phyloP scores from a whole-genome alignment of 495 filamentous ascomycete species.

The Cenococcum geophilum region DNA sequence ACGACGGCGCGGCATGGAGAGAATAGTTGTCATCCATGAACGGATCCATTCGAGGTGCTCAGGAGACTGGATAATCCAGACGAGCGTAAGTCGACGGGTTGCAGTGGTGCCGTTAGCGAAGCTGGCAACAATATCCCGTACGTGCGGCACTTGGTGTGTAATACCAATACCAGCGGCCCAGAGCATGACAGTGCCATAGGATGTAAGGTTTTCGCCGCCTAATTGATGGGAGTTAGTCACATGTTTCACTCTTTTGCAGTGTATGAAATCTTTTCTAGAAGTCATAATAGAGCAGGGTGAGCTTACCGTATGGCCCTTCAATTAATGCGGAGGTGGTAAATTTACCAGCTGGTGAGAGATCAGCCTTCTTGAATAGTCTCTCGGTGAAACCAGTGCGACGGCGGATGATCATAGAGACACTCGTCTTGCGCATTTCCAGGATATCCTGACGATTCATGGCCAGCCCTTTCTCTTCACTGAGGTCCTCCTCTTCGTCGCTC shows the following conservation, averaged over 20 bases:
- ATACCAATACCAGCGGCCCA: constrained; percentile 92
- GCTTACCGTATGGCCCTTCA: constrained; percentile 76
- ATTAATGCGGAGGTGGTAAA: constrained; percentile 56
- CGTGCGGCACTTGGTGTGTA: constrained; percentile 86
- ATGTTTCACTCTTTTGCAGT: constrained; percentile 1
- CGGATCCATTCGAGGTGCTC: constrained; percentile 89
- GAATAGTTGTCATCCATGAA: constrained; percentile 84
- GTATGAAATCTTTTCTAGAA: no score
- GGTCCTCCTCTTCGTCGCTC: constrained; percentile 48
- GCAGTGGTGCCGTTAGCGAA: constrained; percentile 69
- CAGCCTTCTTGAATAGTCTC: constrained; percentile 62
- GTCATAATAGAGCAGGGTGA: constrained; percentile 9
- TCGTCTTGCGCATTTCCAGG: constrained; percentile 40
- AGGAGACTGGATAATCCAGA: constrained; percentile 86
- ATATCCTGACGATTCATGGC: constrained; percentile 36
- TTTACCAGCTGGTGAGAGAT: constrained; percentile 38
- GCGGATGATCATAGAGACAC: constrained; percentile 73
- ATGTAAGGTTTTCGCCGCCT: constrained; percentile 72
- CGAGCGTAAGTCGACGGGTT: constrained; percentile 69
- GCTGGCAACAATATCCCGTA: constrained; percentile 70
- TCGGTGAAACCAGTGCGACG: constrained; percentile 84
- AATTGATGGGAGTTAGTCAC: constrained; percentile 22
- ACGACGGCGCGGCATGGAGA: constrained; percentile 68
- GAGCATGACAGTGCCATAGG: constrained; percentile 83
- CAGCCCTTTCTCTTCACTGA: constrained; percentile 37